Conservation (phyloP, 2,329 filamentous ascomycete genomes). For the Gaeumannomyces tritici region DNA sequence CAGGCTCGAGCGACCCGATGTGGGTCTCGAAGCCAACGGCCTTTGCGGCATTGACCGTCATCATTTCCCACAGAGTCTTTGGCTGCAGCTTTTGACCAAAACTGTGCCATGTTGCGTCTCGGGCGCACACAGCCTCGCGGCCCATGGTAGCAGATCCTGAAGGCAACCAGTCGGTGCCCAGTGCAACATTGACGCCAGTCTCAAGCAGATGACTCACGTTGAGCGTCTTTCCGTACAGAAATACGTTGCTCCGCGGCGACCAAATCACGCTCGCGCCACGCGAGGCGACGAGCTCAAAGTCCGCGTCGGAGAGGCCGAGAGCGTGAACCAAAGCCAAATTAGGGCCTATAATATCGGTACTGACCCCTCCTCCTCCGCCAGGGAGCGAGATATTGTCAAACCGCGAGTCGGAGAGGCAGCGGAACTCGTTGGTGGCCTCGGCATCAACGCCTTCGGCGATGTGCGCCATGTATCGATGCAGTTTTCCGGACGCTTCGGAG, state of each 20-base stretch:
- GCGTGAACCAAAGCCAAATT: conserved; percentile 18
- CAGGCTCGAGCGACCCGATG: conserved; percentile 29
- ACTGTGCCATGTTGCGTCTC: conserved; percentile 7
- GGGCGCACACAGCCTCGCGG: conserved; percentile 15
- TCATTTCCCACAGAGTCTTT: conserved; percentile 22
- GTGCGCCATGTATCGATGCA: conserved; percentile 16
- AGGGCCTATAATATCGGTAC: conserved; percentile 15
- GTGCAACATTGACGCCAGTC: conserved; percentile 16
- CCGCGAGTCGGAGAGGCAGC: conserved; percentile 14
- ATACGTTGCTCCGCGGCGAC: conserved; percentile 19
- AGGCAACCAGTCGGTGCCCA: conserved; percentile 19
- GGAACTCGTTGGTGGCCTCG: conserved; percentile 18
- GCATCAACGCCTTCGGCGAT: conserved; percentile 17
- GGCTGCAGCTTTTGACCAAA: conserved; percentile 9
- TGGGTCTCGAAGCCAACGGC: conserved; percentile 26
- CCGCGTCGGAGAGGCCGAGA: conserved; percentile 12
- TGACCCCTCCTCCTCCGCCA: conserved; percentile 10
- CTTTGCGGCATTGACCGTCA: conserved; percentile 31
- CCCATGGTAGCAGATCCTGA: conserved; percentile 18
- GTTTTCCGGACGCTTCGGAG: conserved; percentile 5
- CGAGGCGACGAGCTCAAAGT: conserved; percentile 16
- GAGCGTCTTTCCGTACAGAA: conserved; percentile 18
- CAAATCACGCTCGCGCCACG: conserved; percentile 18
- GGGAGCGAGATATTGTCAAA: conserved; percentile 12
- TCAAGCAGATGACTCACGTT: conserved; percentile 15